A percentile compares a stretch with the other conserved stretches of the same genome.
Conservation (phyloP, 257 asterid species). For the Linaria vulgaris region DNA sequence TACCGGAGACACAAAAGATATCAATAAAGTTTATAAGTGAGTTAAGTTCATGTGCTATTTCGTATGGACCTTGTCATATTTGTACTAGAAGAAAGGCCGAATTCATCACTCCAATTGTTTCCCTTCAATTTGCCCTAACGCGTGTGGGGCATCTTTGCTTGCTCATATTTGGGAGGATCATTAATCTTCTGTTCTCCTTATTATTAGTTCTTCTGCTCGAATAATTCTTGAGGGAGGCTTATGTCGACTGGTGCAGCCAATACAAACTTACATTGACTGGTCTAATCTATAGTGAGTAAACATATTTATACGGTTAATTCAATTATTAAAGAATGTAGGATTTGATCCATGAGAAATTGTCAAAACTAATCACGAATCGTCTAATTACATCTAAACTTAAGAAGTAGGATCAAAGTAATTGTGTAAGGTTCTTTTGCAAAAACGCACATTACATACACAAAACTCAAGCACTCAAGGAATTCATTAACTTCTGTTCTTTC, state of each 20-base stretch:
- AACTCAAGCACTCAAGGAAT: too few species aligned
- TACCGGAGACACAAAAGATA: too few species aligned
- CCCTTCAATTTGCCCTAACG: conserved; percentile 15
- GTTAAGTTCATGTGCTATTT: not conserved
- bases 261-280: conserved; percentile 3
- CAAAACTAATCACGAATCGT: too few species aligned
- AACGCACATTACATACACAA: too few species aligned
- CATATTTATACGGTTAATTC: too few species aligned
- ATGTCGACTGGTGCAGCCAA: conserved; percentile 27
- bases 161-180: conserved; percentile 25
- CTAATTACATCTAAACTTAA: too few species aligned
- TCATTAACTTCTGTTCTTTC: too few species aligned
- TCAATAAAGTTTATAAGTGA: too few species aligned
- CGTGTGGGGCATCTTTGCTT: conserved; percentile 27
- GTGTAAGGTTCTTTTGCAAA: too few species aligned
- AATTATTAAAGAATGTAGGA: too few species aligned
- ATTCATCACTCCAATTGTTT: conserved; percentile 21
- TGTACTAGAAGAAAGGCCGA: not conserved
- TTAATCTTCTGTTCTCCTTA: conserved; percentile 16
- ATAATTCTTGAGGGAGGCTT: conserved; percentile 8
- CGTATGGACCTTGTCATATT: not conserved
- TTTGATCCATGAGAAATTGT: too few species aligned
- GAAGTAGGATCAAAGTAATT: too few species aligned
- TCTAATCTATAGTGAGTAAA: not conserved
- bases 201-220: conserved; percentile 20